Evolutionary conservation across 1,139 yeast species (phyloP).

Genomic region (Taphrina betulina): DNA sequence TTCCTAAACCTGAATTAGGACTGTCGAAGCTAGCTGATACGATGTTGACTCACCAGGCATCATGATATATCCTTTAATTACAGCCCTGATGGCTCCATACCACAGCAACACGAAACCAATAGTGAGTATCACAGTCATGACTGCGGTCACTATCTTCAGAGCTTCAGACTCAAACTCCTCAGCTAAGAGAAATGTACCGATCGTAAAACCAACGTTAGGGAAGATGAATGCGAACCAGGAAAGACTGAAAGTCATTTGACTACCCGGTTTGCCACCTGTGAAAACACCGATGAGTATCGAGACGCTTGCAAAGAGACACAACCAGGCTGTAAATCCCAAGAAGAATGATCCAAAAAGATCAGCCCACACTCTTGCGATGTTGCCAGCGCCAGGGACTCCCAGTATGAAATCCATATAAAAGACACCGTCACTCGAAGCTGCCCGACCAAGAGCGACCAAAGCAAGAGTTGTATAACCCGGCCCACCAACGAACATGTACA

Average conservation of each 20-base stretch:
- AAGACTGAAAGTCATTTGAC: constrained; percentile 10
- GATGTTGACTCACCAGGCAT: no score
- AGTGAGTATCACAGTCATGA: constrained; percentile 14
- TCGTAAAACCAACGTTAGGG: constrained; percentile 30
- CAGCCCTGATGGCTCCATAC: constrained; percentile 20
- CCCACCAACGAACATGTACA: constrained; percentile 27
- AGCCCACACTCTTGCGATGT: constrained; percentile 8
- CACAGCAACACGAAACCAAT: constrained; percentile 9
- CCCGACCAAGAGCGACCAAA: constrained; percentile 18
- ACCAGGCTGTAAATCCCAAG: constrained; percentile 31
- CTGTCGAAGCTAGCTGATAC: no score
- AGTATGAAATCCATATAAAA: constrained; percentile 12
- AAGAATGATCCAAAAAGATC: constrained; percentile 19
- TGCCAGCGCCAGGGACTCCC: background rate
- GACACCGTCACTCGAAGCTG: constrained; percentile 15
- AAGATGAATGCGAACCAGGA: constrained; percentile 32
- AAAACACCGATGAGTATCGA: constrained; percentile 18
- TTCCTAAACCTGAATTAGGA: no score
- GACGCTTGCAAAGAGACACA: constrained; percentile 10
- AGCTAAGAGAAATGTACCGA: constrained; percentile 19
- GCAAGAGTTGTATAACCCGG: constrained; percentile 31
- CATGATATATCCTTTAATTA: constrained; percentile 14
- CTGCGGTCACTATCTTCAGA: constrained; percentile 18
- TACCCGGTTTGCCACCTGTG: constrained; percentile 7
- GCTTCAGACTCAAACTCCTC: constrained; percentile 25